A percentile compares a stretch with the other conserved stretches of the same genome.
These are phyloP conservation scores for Crassisporium funariophilum DNA, from an alignment of 768 basidiomycete genomes.

Conservation along the genomic window DNA sequence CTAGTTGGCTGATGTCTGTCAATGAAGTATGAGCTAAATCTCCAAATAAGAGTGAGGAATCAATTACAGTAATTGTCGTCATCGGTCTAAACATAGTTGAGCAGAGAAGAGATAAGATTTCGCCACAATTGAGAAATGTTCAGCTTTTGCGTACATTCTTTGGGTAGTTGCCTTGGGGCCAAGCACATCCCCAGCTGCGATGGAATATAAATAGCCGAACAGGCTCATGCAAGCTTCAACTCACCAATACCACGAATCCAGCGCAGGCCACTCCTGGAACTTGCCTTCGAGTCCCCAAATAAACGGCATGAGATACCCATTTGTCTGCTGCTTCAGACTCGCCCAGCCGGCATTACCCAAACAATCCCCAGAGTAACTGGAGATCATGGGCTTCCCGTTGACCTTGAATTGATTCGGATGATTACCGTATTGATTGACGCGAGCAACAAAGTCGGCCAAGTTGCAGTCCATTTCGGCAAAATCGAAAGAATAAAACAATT, in stretches of 20 bases:
- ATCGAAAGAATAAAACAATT: constrained; percentile 62
- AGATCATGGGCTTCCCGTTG: constrained; percentile 56
- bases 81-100: constrained; percentile 31
- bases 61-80: constrained; percentile 52
- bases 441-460: constrained; percentile 41
- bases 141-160: constrained; percentile 38
- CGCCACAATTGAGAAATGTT: background rate
- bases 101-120: background rate
- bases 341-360: constrained; percentile 56
- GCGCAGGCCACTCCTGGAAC: constrained; percentile 46
- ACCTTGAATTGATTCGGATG: constrained; percentile 60
- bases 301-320: constrained; percentile 54
- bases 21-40: background rate
- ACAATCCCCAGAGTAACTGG: constrained; percentile 62
- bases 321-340: constrained; percentile 47
- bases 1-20: constrained; percentile 46
- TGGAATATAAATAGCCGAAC: background rate
- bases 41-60: background rate
- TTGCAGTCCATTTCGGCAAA: constrained; percentile 53
- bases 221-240: constrained; percentile 13
- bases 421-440: constrained; percentile 46
- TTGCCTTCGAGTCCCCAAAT: constrained; percentile 54
- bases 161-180: constrained; percentile 51
- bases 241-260: constrained; percentile 54
- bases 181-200: constrained; percentile 61